Evolutionary conservation across 2,329 filamentous ascomycete species (phyloP).

Genomic region (Sarocladiaceae sp.): DNA sequence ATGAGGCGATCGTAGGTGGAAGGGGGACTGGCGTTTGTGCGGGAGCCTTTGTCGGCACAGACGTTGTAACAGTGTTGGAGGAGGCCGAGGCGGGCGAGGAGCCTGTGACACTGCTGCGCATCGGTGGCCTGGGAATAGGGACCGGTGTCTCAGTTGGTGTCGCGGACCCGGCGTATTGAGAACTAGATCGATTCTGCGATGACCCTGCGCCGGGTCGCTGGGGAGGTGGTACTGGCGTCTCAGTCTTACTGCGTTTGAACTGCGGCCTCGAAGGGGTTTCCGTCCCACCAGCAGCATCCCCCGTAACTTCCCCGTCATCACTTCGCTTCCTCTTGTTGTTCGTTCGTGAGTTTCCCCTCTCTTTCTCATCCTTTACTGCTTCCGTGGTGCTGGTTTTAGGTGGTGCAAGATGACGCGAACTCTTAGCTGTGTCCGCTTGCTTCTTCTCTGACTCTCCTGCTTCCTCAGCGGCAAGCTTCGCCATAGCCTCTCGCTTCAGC

Average conservation of each 20-base stretch:
- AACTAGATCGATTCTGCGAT: too few species aligned
- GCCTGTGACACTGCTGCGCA: not conserved
- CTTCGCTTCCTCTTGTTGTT: conserved; percentile 42
- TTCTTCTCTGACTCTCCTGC: conserved; percentile 51
- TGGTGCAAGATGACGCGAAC: not conserved
- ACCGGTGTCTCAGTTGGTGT: conserved; percentile 35
- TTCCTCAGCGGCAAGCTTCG: conserved; percentile 55
- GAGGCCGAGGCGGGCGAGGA: not conserved
- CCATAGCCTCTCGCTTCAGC: conserved; percentile 59
- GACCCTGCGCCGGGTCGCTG: conserved; percentile 29
- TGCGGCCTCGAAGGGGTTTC: conserved; percentile 31
- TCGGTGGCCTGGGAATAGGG: conserved; percentile 17
- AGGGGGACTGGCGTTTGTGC: conserved; percentile 40
- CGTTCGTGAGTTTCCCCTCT: conserved; percentile 24
- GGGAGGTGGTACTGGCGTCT: conserved; percentile 48
- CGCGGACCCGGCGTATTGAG: conserved; percentile 5
- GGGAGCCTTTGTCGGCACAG: conserved; percentile 34
- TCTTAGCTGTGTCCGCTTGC: not conserved
- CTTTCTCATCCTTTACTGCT: conserved; percentile 15
- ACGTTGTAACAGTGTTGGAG: conserved; percentile 13
- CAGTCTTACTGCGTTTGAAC: conserved; percentile 48
- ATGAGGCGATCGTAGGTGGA: conserved; percentile 20
- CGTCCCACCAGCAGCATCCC: conserved; percentile 22
- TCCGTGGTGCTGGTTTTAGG: not conserved
- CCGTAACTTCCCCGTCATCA: conserved; percentile 21